phyloP scores from a whole-genome alignment of 164 flowering plant genomes.

The Dillenia turbinata region DNA sequence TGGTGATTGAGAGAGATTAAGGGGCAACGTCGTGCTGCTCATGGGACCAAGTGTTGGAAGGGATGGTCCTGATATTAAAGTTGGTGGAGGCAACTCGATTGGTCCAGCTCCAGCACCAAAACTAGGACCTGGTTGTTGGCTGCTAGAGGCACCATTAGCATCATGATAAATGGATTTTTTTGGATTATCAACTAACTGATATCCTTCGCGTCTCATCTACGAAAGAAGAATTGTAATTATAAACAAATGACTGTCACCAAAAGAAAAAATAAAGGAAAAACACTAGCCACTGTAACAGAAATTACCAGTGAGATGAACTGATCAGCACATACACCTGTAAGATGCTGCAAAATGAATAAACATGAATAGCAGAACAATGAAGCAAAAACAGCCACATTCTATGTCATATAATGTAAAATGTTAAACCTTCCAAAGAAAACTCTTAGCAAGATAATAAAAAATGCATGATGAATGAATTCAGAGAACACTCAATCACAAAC shows the following conservation, averaged over 20 bases:
- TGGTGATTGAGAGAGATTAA: not conserved
- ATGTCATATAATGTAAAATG: no score
- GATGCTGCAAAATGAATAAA: constrained; percentile 16
- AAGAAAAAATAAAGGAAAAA: not conserved
- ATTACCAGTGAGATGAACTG: constrained; percentile 25
- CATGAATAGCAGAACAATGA: constrained; percentile 3
- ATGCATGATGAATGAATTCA: no score
- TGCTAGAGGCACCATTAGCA: constrained; percentile 7
- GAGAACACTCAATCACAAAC: no score
- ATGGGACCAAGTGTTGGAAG: not conserved
- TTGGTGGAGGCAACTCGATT: not conserved
- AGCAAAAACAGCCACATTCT: not conserved
- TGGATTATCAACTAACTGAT: constrained; percentile 1
- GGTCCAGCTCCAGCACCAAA: not conserved
- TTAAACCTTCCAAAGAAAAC: no score
- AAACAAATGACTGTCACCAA: no score
- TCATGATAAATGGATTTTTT: constrained; percentile 6
- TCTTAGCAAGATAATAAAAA: no score
- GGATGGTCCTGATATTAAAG: not conserved
- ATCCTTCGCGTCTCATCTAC: constrained; percentile 23
- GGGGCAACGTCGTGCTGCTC: constrained; percentile 5
- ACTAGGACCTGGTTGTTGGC: constrained; percentile 2
- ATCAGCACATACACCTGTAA: constrained; percentile 13
- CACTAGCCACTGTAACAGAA: not conserved
- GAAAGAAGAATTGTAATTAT: not conserved